Evolutionary conservation across 257 asterid genomes (phyloP).

Genomic region (Cordia subcordata): DNA sequence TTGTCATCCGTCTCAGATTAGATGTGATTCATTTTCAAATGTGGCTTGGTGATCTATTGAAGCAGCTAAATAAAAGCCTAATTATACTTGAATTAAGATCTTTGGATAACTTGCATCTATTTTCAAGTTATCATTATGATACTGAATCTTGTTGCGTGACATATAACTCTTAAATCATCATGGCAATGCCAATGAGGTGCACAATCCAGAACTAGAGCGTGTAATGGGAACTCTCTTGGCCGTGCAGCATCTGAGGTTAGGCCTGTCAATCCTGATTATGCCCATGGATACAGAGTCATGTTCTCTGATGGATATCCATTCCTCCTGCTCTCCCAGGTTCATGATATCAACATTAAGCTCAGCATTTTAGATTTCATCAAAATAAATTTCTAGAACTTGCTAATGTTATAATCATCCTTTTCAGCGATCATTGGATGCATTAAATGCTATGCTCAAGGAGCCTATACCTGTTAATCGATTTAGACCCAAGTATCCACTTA

Average conservation of each 20-base stretch:
- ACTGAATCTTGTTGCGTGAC: not conserved
- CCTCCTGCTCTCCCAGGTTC: slow-evolving; percentile 58
- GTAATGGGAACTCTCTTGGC: not conserved
- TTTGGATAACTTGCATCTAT: not conserved
- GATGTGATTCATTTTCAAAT: too few relatives aligned
- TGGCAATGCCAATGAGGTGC: too few relatives aligned
- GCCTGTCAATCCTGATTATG: slow-evolving; percentile 41
- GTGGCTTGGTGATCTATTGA: too few relatives aligned
- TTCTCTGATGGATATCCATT: slow-evolving; percentile 61
- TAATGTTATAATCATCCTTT: not conserved
- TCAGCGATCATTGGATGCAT: slow-evolving; percentile 60
- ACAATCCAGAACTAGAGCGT: too few relatives aligned
- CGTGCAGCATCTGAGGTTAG: slow-evolving; percentile 46
- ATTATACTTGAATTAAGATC: too few relatives aligned
- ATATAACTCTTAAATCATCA: not conserved
- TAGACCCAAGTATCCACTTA: slow-evolving; percentile 50
- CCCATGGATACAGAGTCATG: slow-evolving; percentile 36
- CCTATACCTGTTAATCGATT: slow-evolving; percentile 58
- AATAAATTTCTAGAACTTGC: slow-evolving; percentile 3
- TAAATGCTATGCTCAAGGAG: slow-evolving; percentile 48
- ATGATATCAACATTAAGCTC: slow-evolving; percentile 3
- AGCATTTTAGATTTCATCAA: not conserved
- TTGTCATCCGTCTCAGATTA: too few relatives aligned
- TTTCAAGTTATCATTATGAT: not conserved
- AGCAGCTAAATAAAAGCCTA: too few relatives aligned